Percentiles rank a stretch among this genome's conserved stretches.
These are phyloP conservation scores for Pythium rishiriense DNA, from an alignment of 352 stramenopile species.

Conservation along the genomic window DNA sequence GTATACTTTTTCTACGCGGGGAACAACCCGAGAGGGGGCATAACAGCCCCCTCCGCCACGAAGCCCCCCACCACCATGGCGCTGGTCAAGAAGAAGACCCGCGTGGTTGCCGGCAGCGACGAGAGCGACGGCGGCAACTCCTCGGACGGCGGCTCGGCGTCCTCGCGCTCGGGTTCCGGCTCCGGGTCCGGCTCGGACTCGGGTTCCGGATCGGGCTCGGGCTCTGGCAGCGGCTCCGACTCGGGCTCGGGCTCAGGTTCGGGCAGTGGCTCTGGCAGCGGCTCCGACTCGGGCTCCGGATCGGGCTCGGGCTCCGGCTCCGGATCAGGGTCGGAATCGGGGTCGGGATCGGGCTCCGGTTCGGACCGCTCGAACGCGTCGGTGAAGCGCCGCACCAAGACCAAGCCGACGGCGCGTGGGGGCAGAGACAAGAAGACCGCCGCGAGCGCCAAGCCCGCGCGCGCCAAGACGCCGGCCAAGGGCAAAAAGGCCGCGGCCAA, in stretches of 20 bases:
- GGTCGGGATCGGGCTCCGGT: constrained; percentile 31
- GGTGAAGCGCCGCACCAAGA: constrained; percentile 34
- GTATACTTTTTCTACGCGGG: no score
- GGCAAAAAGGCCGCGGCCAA: constrained; percentile 30
- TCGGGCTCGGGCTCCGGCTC: constrained; percentile 21
- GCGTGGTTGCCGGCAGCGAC: constrained; percentile 68
- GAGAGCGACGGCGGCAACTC: constrained; percentile 62
- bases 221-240: constrained; percentile 32
- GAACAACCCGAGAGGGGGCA: no score
- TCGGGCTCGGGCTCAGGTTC: constrained; percentile 23
- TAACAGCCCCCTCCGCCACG: background rate
- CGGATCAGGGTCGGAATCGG: constrained; percentile 23
- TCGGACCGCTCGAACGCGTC: constrained; percentile 39
- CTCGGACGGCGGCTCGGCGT: constrained; percentile 55
- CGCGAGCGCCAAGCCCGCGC: constrained; percentile 43
- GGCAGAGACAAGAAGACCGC: constrained; percentile 33
- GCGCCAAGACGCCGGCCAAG: constrained; percentile 35
- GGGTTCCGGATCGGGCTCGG: constrained; percentile 28
- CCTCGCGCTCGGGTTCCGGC: constrained; percentile 45
- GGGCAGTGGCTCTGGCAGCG: constrained; percentile 33
- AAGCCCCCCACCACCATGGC: constrained; percentile 14
- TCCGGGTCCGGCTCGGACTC: constrained; percentile 28
- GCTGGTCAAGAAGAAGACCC: constrained; percentile 49
- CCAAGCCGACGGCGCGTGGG: constrained; percentile 3
- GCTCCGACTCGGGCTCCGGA: constrained; percentile 34